Percentiles rank a stretch among this genome's conserved stretches.
Evolutionary conservation across 306 rosid genomes (phyloP).

Genomic region (Nissolia schottii): DNA sequence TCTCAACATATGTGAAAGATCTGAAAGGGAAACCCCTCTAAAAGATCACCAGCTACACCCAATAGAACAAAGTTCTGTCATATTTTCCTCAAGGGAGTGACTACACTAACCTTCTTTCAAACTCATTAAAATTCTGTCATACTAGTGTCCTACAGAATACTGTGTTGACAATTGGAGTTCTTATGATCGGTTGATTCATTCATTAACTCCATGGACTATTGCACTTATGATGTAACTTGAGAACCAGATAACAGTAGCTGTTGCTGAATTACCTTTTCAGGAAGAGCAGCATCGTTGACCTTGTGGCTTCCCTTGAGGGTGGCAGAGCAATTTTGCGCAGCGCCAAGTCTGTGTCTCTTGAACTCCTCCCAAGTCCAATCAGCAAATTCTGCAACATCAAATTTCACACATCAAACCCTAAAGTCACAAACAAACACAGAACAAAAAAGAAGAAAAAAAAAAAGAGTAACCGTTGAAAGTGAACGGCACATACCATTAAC

Average conservation of each 20-base stretch:
- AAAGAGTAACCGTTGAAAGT: not conserved
- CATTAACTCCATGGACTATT: not conserved
- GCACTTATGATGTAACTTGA: not conserved
- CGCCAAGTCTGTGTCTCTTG: constrained; percentile 62
- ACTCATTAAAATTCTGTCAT: too few relatives aligned
- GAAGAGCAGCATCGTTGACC: constrained; percentile 53
- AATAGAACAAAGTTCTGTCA: too few relatives aligned
- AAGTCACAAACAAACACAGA: not conserved
- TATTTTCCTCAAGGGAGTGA: too few relatives aligned
- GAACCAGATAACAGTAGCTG: not conserved
- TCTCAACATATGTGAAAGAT: too few relatives aligned
- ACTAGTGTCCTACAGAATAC: not conserved
- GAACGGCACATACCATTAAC: constrained; percentile 59
- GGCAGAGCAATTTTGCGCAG: constrained; percentile 97
- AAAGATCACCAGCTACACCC: too few relatives aligned
- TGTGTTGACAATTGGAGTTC: not conserved
- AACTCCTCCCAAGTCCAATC: constrained; percentile 99
- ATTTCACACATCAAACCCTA: not conserved
- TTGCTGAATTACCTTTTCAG: constrained; percentile 38
- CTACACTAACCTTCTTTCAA: too few relatives aligned
- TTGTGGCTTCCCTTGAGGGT: constrained; percentile 69
- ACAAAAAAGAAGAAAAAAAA: not conserved
- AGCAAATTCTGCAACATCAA: constrained; percentile 50
- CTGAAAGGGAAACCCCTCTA: too few relatives aligned
- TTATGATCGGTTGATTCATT: not conserved